These are phyloP conservation scores for Eimeria brunetti DNA, from an alignment of 169 alveolate species.

Conservation along the genomic window DNA sequence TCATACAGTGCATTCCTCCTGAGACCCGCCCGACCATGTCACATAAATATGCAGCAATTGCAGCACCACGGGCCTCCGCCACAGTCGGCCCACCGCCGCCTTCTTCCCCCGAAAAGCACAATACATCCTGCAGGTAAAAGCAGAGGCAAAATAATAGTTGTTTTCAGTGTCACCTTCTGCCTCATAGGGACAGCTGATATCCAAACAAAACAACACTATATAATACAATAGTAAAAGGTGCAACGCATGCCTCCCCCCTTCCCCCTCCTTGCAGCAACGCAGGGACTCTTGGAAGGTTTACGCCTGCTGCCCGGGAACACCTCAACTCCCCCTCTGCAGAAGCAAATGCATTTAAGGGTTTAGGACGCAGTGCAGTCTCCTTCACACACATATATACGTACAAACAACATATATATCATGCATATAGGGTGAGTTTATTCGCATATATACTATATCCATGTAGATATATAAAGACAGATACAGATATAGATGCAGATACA, in stretches of 20 bases:
- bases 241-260: too few relatives aligned
- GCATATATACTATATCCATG: too few relatives aligned
- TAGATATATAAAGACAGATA: too few relatives aligned
- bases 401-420: not conserved
- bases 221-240: too few relatives aligned
- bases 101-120: slow-evolving; percentile 65
- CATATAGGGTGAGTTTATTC: too few relatives aligned
- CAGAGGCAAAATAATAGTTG: not conserved
- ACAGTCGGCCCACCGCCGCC: slow-evolving; percentile 33
- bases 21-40: slow-evolving; percentile 23
- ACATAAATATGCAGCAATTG: slow-evolving; percentile 3
- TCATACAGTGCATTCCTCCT: not conserved
- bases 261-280: too few relatives aligned
- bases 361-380: not conserved
- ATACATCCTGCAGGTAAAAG: slow-evolving; percentile 26
- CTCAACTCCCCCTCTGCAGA: not conserved
- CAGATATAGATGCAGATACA: too few relatives aligned
- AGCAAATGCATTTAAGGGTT: not conserved
- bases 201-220: not conserved
- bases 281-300: not conserved
- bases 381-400: too few relatives aligned
- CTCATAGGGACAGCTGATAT: not conserved
- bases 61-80: slow-evolving; percentile 56
- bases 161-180: not conserved
- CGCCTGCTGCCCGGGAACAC: too few relatives aligned